Evolutionary conservation across 345 rosid species (phyloP).

Genomic region (Rubroshorea leprosula): DNA sequence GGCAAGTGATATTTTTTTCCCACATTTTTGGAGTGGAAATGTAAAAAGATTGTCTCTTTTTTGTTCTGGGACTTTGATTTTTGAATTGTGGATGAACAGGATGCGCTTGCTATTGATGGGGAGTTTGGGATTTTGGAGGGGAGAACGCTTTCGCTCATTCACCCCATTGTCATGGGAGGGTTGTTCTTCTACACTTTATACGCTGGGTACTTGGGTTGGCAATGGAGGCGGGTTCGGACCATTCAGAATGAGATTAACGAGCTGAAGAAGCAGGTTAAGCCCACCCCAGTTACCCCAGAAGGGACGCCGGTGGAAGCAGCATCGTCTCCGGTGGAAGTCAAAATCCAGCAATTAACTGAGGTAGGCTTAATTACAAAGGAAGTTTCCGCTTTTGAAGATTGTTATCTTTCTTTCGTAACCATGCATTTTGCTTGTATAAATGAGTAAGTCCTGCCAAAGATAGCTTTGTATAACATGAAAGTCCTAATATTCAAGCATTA

Average conservation of each 20-base stretch:
- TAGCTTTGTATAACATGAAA: too few relatives aligned
- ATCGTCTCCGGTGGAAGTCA: slow-evolving; percentile 43
- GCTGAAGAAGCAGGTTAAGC: slow-evolving; percentile 60
- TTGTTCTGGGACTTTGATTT: neutral
- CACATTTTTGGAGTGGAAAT: too few relatives aligned
- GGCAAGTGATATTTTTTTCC: slow-evolving; percentile 23
- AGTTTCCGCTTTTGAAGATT: neutral
- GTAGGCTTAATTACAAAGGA: slow-evolving; percentile 17
- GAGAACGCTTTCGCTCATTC: slow-evolving; percentile 60
- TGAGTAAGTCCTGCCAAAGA: too few relatives aligned
- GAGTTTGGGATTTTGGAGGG: slow-evolving; percentile 88
- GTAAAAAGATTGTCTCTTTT: too few relatives aligned
- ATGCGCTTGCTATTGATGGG: slow-evolving; percentile 72
- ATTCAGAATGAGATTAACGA: slow-evolving; percentile 52
- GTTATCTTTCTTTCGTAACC: too few relatives aligned
- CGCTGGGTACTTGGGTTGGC: slow-evolving; percentile 93
- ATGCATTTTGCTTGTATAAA: too few relatives aligned
- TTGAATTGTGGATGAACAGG: slow-evolving; percentile 31
- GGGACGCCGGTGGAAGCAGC: slow-evolving; percentile 42
- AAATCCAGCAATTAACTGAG: slow-evolving; percentile 63
- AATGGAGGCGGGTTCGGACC: slow-evolving; percentile 88
- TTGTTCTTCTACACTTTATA: slow-evolving; percentile 50
- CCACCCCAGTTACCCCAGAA: slow-evolving; percentile 45
- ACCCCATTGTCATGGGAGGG: slow-evolving; percentile 51
- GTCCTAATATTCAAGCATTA: too few relatives aligned